Percentiles rank a stretch among this genome's conserved stretches.
Evolutionary conservation across 345 rosid species (phyloP).

Genomic region (Populus simonii): DNA sequence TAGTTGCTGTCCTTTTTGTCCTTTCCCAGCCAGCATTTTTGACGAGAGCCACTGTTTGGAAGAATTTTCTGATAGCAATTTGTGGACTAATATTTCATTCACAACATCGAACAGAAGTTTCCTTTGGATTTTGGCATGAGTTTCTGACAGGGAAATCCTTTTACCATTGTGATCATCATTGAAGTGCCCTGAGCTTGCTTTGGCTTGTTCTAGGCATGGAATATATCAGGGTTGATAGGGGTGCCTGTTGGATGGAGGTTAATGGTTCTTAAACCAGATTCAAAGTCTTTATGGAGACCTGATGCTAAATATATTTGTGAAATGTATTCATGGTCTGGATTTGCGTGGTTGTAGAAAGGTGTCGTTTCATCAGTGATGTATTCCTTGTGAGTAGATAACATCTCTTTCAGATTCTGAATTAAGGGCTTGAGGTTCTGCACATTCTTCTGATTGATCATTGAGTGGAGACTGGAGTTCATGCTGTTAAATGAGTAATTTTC

Average conservation of each 20-base stretch:
- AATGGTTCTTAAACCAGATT: conserved; percentile 32
- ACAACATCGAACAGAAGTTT: conserved; percentile 70
- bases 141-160: conserved; percentile 28
- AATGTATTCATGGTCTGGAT: conserved; percentile 59
- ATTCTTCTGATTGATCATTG: conserved; percentile 27
- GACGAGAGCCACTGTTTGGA: conserved; percentile 24
- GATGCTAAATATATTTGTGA: conserved; percentile 57
- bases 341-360: conserved; percentile 22
- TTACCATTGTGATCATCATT: conserved; percentile 25
- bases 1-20: conserved; percentile 44
- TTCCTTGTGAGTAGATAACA: conserved; percentile 15
- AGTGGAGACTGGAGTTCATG: conserved; percentile 37
- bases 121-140: conserved; percentile 45
- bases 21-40: conserved; percentile 26
- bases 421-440: conserved; percentile 23
- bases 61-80: conserved; percentile 32
- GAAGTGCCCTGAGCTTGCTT: conserved; percentile 30
- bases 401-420: conserved; percentile 20
- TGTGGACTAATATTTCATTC: conserved; percentile 58
- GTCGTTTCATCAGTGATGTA: conserved; percentile 21
- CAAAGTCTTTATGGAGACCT: conserved; percentile 55
- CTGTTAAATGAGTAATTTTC: conserved; percentile 21
- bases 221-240: conserved; percentile 53
- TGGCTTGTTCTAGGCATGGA: conserved; percentile 57
- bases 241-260: conserved; percentile 51